phyloP scores from a whole-genome alignment of 495 filamentous ascomycete species.

The Penicillium daleae region DNA sequence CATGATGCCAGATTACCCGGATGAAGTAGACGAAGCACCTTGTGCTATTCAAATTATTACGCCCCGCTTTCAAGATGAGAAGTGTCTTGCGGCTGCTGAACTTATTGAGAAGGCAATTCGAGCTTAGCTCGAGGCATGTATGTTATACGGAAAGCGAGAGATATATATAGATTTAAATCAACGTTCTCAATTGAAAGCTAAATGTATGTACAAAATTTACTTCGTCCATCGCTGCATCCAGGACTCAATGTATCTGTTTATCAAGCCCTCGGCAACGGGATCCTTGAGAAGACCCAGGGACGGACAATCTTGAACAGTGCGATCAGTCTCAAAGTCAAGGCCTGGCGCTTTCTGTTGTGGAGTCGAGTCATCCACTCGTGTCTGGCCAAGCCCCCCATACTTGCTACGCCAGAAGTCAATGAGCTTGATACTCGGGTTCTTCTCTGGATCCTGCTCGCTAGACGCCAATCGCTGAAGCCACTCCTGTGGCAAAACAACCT shows the following conservation, averaged over 20 bases:
- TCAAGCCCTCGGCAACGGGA: slow-evolving; percentile 25
- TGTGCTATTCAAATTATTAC: slow-evolving; percentile 46
- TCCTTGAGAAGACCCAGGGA: slow-evolving; percentile 22
- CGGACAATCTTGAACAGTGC: slow-evolving; percentile 27
- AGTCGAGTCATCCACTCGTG: not conserved
- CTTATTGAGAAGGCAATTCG: slow-evolving; percentile 37
- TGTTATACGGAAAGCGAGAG: not conserved
- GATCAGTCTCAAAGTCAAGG: slow-evolving; percentile 25
- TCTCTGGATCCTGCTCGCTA: slow-evolving; percentile 51
- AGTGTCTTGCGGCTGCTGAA: slow-evolving; percentile 41
- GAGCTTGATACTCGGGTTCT: slow-evolving; percentile 64
- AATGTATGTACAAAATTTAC: slow-evolving; percentile 10
- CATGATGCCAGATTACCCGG: slow-evolving; percentile 34
- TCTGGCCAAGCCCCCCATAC: slow-evolving; percentile 17
- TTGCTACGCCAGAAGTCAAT: slow-evolving; percentile 54
- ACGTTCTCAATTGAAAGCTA: not conserved
- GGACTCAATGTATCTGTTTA: slow-evolving; percentile 28
- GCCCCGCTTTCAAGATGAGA: slow-evolving; percentile 47
- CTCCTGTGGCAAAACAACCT: slow-evolving; percentile 44
- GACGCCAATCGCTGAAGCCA: slow-evolving; percentile 55
- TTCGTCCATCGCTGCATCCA: slow-evolving; percentile 30
- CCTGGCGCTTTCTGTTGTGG: slow-evolving; percentile 1
- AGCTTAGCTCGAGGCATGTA: not conserved
- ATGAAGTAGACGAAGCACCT: slow-evolving; percentile 40
- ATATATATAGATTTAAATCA: not conserved